These are phyloP conservation scores for Rubia balearica DNA, from an alignment of 305 asterid species.

Conservation along the genomic window DNA sequence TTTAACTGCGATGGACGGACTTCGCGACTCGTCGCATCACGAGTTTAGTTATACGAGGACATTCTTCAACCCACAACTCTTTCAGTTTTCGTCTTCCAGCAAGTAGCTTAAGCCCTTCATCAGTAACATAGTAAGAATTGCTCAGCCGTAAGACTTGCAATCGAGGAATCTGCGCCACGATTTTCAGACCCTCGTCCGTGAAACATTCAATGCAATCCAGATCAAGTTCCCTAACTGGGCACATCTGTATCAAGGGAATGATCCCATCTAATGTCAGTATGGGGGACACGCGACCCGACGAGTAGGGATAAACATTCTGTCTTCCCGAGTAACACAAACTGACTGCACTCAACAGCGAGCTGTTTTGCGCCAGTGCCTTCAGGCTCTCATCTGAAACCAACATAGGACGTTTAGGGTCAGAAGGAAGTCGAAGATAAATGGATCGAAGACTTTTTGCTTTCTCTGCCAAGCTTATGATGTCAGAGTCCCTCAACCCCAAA, in stretches of 20 bases:
- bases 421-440: conserved; percentile 60
- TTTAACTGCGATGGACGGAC: too few species aligned
- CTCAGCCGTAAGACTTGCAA: conserved; percentile 42
- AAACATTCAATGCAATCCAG: conserved; percentile 58
- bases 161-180: conserved; percentile 38
- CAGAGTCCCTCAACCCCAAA: conserved; percentile 65
- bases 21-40: conserved; percentile 57
- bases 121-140: conserved; percentile 58
- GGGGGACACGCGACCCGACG: conserved; percentile 55
- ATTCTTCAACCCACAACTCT: conserved; percentile 51
- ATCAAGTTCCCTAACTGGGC: conserved; percentile 55
- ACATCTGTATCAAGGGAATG: conserved; percentile 40
- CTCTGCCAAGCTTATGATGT: conserved; percentile 48
- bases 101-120: conserved; percentile 58
- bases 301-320: too few species aligned
- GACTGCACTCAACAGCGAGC: conserved; percentile 49
- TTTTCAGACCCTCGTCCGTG: conserved; percentile 63
- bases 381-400: conserved; percentile 52
- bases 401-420: conserved; percentile 53
- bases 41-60: conserved; percentile 72
- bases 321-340: conserved; percentile 55
- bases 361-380: conserved; percentile 48
- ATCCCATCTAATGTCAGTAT: conserved; percentile 57
- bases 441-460: conserved; percentile 55
- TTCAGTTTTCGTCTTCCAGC: conserved; percentile 45